Conservation (phyloP, 2,329 filamentous ascomycete genomes). For the Scleromitrula shiraiana region DNA sequence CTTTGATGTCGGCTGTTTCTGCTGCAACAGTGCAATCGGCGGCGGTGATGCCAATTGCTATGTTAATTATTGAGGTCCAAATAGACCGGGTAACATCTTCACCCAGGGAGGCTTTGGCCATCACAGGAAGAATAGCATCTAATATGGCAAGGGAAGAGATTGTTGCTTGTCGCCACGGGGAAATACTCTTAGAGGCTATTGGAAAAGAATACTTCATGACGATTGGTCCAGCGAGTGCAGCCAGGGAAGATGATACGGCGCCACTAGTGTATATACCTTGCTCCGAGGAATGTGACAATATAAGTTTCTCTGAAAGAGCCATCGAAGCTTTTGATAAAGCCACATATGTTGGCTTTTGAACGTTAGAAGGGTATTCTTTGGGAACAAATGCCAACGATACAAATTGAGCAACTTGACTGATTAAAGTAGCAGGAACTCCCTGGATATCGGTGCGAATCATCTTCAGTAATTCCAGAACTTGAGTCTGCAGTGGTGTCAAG, state of each 20-base stretch:
- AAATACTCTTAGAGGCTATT: conserved; percentile 59
- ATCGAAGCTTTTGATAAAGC: conserved; percentile 82
- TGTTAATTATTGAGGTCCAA: conserved; percentile 62
- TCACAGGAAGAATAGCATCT: conserved; percentile 53
- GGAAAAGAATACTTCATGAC: conserved; percentile 73
- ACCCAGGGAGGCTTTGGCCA: conserved; percentile 42
- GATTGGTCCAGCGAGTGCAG: conserved; percentile 62
- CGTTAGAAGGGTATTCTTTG: conserved; percentile 28
- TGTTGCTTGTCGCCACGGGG: conserved; percentile 76
- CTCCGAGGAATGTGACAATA: conserved; percentile 51
- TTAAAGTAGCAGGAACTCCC: conserved; percentile 59
- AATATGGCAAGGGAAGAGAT: conserved; percentile 62
- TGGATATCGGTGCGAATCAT: conserved; percentile 58
- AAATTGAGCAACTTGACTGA: conserved; percentile 62
- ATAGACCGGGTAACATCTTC: conserved; percentile 45
- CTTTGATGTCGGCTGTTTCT: conserved; percentile 39
- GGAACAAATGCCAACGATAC: conserved; percentile 57
- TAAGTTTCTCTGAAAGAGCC: conserved; percentile 54
- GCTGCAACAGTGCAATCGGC: conserved; percentile 49
- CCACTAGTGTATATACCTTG: conserved; percentile 62
- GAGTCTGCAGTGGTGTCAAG: conserved; percentile 63
- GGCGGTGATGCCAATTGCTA: conserved; percentile 60
- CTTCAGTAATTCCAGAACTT: conserved; percentile 60
- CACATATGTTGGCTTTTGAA: conserved; percentile 67
- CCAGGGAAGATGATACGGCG: conserved; percentile 56